phyloP scores from a whole-genome alignment of 2,329 filamentous ascomycete species.

The Penicillium sp. region DNA sequence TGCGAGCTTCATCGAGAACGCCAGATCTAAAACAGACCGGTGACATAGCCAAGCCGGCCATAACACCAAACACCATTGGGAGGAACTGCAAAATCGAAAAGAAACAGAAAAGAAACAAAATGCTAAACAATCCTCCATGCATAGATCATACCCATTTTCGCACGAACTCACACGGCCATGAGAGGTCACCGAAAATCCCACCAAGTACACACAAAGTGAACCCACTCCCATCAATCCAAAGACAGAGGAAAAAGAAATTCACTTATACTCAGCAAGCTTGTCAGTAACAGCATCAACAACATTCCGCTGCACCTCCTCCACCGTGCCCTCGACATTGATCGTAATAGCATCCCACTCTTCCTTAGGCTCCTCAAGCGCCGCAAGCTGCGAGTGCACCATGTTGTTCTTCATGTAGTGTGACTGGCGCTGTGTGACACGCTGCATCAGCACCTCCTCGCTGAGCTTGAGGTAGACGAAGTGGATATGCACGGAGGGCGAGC shows the following conservation, averaged over 20 bases:
- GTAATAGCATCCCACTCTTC: slow-evolving; percentile 69
- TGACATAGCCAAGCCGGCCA: not conserved
- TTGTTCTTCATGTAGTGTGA: slow-evolving; percentile 93
- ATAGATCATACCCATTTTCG: slow-evolving; percentile 4
- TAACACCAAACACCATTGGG: slow-evolving; percentile 7
- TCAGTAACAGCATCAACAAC: slow-evolving; percentile 58
- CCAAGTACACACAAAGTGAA: not conserved
- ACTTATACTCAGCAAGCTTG: slow-evolving; percentile 50
- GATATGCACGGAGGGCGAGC: slow-evolving; percentile 67
- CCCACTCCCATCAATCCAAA: not conserved
- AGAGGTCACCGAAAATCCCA: not conserved
- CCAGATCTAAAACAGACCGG: slow-evolving; percentile 6
- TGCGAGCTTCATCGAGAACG: not conserved
- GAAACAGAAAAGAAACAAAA: not conserved
- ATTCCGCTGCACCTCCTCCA: slow-evolving; percentile 56
- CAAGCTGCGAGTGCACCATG: slow-evolving; percentile 93
- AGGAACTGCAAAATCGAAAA: not conserved
- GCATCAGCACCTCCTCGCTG: slow-evolving; percentile 68
- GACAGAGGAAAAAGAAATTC: not conserved
- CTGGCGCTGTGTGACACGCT: slow-evolving; percentile 70
- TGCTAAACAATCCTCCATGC: slow-evolving; percentile 11
- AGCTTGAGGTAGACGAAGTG: slow-evolving; percentile 93
- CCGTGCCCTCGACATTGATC: slow-evolving; percentile 60
- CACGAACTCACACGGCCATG: not conserved
- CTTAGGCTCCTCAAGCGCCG: slow-evolving; percentile 80